Conservation (phyloP, 2,329 filamentous ascomycete genomes). For the Alternaria burnsii region DNA sequence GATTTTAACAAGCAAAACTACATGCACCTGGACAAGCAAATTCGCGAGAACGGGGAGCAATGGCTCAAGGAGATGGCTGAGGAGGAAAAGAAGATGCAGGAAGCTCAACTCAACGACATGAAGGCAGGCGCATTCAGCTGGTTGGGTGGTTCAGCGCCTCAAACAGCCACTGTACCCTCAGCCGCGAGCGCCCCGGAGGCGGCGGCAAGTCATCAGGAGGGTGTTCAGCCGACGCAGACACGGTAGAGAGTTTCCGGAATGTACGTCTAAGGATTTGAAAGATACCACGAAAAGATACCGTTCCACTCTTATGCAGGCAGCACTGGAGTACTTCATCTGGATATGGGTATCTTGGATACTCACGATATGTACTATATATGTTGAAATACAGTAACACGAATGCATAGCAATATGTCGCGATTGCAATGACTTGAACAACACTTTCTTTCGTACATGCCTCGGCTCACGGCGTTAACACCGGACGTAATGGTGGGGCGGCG, state of each 20-base stretch:
- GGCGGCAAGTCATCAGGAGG: conserved; percentile 22
- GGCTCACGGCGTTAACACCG: conserved; percentile 14
- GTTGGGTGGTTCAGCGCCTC: conserved; percentile 30
- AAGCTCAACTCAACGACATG: conserved; percentile 92
- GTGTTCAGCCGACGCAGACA: conserved; percentile 20
- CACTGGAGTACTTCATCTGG: neutral
- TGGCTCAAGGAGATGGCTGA: conserved; percentile 95
- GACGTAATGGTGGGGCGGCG: conserved; percentile 11
- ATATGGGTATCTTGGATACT: neutral
- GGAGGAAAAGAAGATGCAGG: conserved; percentile 85
- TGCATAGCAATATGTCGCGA: neutral
- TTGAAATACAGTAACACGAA: neutral
- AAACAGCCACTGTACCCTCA: conserved; percentile 24
- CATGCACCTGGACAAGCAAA: conserved; percentile 86
- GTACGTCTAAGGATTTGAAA: conserved; percentile 2
- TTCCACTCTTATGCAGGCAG: conserved; percentile 15
- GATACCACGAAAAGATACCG: conserved; percentile 11
- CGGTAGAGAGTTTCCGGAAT: conserved; percentile 20
- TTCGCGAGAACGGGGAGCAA: conserved; percentile 90
- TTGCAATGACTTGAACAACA: neutral
- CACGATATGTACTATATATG: conserved; percentile 6
- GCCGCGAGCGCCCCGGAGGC: conserved; percentile 29
- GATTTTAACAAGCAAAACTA: conserved; percentile 93
- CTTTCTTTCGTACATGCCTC: conserved; percentile 10
- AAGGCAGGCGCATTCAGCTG: conserved; percentile 61